These are phyloP conservation scores for Sporisorium graminicola DNA, from an alignment of 1,284 basidiomycete genomes.

Conservation along the genomic window DNA sequence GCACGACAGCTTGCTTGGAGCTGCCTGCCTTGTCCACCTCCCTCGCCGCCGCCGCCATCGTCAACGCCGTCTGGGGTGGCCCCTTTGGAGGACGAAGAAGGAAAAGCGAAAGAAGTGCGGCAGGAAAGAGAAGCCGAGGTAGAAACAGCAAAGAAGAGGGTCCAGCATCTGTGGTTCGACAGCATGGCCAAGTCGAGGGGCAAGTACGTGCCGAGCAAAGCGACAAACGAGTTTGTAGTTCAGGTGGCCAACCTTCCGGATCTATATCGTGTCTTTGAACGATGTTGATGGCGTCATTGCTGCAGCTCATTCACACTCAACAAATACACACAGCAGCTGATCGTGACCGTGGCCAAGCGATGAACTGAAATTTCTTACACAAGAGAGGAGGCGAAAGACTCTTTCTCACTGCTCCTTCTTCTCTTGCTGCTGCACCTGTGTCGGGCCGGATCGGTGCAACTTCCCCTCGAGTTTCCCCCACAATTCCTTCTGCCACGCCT, in stretches of 20 bases:
- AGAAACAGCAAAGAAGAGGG: conserved; percentile 13
- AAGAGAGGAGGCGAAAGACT: background rate
- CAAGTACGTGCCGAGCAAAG: conserved; percentile 34
- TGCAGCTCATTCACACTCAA: too few relatives aligned
- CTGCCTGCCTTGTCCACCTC: conserved; percentile 71
- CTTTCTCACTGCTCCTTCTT: conserved; percentile 9
- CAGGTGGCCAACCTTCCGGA: conserved; percentile 65
- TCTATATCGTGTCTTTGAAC: conserved; percentile 68
- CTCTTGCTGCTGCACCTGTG: background rate
- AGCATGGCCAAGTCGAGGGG: conserved; percentile 49
- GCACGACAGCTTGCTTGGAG: conserved; percentile 80
- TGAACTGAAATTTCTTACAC: background rate
- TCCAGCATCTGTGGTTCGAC: conserved; percentile 62
- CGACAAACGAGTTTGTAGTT: conserved; percentile 38
- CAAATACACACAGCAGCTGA: background rate
- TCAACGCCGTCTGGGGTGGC: background rate
- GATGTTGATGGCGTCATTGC: conserved; percentile 46
- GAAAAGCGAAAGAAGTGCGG: background rate
- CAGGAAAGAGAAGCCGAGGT: conserved; percentile 20
- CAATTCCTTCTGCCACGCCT: conserved; percentile 32
- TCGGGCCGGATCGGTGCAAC: background rate
- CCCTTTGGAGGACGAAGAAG: background rate
- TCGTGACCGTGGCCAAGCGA: background rate
- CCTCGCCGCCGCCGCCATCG: background rate
- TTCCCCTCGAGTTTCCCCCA: conserved; percentile 28